Evolutionary conservation across 176 grass and related monocot species (phyloP).

Genomic region (Eremochloa ophiuroides): DNA sequence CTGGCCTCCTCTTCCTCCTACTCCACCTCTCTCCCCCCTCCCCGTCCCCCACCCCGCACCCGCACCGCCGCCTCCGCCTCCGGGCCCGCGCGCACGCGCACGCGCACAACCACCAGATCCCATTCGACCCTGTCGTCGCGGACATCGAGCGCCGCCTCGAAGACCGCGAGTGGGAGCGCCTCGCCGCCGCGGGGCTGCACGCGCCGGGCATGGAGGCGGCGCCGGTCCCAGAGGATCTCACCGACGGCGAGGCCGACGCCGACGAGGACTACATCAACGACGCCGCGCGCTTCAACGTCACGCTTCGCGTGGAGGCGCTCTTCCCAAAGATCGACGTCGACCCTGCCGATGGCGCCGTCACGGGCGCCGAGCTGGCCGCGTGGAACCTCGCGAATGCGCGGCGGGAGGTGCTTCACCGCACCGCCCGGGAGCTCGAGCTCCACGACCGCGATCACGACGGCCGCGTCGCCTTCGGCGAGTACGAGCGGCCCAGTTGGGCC

Average conservation of each 20-base stretch:
- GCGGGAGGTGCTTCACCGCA: constrained; percentile 66
- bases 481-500: constrained; percentile 78
- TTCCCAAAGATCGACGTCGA: constrained; percentile 80
- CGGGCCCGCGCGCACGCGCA: constrained; percentile 28
- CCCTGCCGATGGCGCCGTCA: constrained; percentile 69
- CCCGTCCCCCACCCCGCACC: constrained; percentile 23
- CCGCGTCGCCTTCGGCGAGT: constrained; percentile 68
- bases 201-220: constrained; percentile 76
- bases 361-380: constrained; percentile 55
- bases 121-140: constrained; percentile 81
- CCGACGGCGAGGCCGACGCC: constrained; percentile 5
- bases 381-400: constrained; percentile 73
- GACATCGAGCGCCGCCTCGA: constrained; percentile 72
- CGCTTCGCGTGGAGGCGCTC: constrained; percentile 58
- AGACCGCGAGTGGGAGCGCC: constrained; percentile 88
- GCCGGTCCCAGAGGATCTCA: constrained; percentile 64
- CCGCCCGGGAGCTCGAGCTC: constrained; percentile 70
- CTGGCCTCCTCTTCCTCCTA: constrained; percentile 50
- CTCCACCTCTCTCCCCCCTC: constrained; percentile 49
- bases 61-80: constrained; percentile 80
- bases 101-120: constrained; percentile 35
- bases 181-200: constrained; percentile 46
- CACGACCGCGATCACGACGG: constrained; percentile 85
- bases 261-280: constrained; percentile 83
- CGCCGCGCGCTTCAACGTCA: constrained; percentile 69